phyloP scores from a whole-genome alignment of 2,329 filamentous ascomycete species.

The Raffaelea ambrosiae region DNA sequence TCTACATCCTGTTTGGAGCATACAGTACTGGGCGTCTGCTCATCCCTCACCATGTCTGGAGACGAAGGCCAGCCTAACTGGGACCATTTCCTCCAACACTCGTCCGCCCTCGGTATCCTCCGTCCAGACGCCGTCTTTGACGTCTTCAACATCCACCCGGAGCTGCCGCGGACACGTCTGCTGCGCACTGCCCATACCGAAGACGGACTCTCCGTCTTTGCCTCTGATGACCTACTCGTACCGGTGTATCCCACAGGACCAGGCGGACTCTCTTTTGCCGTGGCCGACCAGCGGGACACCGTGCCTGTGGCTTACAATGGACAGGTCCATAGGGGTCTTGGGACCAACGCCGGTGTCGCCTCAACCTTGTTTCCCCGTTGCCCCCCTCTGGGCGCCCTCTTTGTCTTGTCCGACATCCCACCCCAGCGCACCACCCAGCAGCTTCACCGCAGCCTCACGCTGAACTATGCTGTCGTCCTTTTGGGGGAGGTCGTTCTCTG shows the following conservation, averaged over 20 bases:
- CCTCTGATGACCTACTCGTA: slow-evolving; percentile 16
- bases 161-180: slow-evolving; percentile 2
- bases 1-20: no score
- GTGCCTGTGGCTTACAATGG: no score
- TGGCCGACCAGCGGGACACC: slow-evolving; percentile 19
- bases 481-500: slow-evolving; percentile 29
- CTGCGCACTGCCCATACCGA: slow-evolving; percentile 17
- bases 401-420: slow-evolving; percentile 23
- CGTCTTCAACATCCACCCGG: slow-evolving; percentile 9
- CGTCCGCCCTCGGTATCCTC: slow-evolving; percentile 18
- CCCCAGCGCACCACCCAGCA: slow-evolving; percentile 23
- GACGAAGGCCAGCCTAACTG: slow-evolving; percentile 11
- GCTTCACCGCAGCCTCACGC: slow-evolving; percentile 31
- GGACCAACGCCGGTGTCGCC: no score
- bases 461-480: slow-evolving; percentile 31
- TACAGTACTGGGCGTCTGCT: no score
- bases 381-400: slow-evolving; percentile 24
- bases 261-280: slow-evolving; percentile 20
- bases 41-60: no score
- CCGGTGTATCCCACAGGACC: slow-evolving; percentile 23
- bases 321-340: no score
- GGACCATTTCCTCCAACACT: slow-evolving; percentile 17
- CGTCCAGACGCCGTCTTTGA: slow-evolving; percentile 18
- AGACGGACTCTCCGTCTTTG: slow-evolving; percentile 23
- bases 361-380: no score